Conservation (phyloP, 179 eudicot species). For the Pouteria campechiana region DNA sequence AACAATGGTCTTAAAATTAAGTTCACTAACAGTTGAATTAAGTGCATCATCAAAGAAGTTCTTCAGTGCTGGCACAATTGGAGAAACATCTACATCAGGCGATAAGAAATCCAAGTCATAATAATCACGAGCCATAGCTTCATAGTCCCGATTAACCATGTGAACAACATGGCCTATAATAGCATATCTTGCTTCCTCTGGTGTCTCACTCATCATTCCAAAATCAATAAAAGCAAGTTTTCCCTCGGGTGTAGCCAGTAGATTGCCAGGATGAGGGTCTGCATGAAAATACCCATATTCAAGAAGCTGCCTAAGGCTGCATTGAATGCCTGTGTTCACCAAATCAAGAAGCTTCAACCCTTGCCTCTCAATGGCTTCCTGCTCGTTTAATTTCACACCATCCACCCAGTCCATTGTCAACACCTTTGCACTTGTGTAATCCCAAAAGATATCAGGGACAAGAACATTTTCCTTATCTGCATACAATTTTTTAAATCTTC, state of each 20-base stretch:
- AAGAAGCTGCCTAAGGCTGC: slow-evolving; percentile 96
- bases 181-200: slow-evolving; percentile 94
- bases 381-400: slow-evolving; percentile 90
- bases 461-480: slow-evolving; percentile 95
- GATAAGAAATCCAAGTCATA: slow-evolving; percentile 83
- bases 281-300: slow-evolving; percentile 99
- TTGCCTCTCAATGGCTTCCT: slow-evolving; percentile 81
- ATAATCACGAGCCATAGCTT: slow-evolving; percentile 99
- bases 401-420: slow-evolving; percentile 98
- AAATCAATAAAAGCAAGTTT: slow-evolving; percentile 98
- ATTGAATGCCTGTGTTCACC: slow-evolving; percentile 90
- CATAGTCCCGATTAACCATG: slow-evolving; percentile 98
- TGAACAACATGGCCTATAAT: slow-evolving; percentile 99
- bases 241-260: slow-evolving; percentile 95
- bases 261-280: slow-evolving; percentile 99
- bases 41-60: slow-evolving; percentile 96
- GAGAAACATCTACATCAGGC: slow-evolving; percentile 91
- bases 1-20: slow-evolving; percentile 92
- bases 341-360: slow-evolving; percentile 92
- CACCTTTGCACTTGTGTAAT: slow-evolving; percentile 89
- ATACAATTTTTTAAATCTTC: slow-evolving; percentile 94
- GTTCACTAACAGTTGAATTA: slow-evolving; percentile 90
- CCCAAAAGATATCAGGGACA: slow-evolving; percentile 99
- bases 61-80: slow-evolving; percentile 85
- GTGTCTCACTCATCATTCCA: slow-evolving; percentile 99